These are phyloP conservation scores for Austroboletus niveus DNA, from an alignment of 1,284 basidiomycete species.

Conservation along the genomic window DNA sequence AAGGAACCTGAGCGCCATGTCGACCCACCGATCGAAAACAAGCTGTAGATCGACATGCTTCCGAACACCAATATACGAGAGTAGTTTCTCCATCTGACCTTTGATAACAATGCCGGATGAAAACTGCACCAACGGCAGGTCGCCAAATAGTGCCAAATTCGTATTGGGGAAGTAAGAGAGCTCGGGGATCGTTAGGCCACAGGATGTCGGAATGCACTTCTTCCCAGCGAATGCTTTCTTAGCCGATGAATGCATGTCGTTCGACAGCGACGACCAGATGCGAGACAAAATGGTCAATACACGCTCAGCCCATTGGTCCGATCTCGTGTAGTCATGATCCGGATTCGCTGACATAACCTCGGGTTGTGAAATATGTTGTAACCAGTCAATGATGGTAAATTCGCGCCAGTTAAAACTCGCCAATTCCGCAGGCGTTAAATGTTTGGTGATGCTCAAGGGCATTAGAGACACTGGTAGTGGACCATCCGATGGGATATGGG, in stretches of 20 bases:
- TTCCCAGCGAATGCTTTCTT: constrained; percentile 57
- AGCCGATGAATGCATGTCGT: constrained; percentile 58
- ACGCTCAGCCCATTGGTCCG: constrained; percentile 79
- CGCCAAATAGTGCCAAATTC: constrained; percentile 72
- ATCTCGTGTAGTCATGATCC: constrained; percentile 68
- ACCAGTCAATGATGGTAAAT: constrained; percentile 76
- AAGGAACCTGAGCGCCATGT: neutral
- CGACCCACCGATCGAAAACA: constrained; percentile 72
- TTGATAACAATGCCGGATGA: constrained; percentile 69
- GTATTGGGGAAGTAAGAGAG: constrained; percentile 90
- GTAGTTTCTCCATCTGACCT: constrained; percentile 74
- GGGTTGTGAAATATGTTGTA: constrained; percentile 62
- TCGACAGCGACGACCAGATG: constrained; percentile 73
- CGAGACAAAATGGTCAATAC: constrained; percentile 73
- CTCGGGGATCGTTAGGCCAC: constrained; percentile 71
- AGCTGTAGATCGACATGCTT: constrained; percentile 91
- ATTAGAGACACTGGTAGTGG: constrained; percentile 81
- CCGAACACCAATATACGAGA: constrained; percentile 81
- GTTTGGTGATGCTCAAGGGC: constrained; percentile 67
- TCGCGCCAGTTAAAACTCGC: constrained; percentile 80
- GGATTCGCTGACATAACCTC: constrained; percentile 41
- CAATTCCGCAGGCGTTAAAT: constrained; percentile 60
- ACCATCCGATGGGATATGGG: constrained; percentile 74
- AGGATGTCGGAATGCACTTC: constrained; percentile 76
- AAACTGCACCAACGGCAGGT: constrained; percentile 81